These are phyloP conservation scores for Pterulicium gracile DNA, from an alignment of 1,284 basidiomycete species.

Conservation along the genomic window DNA sequence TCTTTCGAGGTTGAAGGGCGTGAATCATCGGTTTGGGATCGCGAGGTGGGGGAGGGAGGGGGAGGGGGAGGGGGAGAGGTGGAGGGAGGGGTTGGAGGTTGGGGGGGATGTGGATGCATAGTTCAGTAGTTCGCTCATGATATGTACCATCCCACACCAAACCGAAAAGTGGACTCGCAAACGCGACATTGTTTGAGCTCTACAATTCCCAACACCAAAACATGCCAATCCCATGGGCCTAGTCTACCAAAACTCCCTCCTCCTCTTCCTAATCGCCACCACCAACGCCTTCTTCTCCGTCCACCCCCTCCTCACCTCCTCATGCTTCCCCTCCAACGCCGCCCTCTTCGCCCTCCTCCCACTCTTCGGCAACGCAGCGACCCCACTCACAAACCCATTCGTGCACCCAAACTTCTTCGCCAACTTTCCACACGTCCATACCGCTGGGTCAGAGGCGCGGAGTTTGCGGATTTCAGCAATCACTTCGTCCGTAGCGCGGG, in stretches of 20 bases:
- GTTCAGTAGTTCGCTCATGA: too few species aligned
- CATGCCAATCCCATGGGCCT: too few species aligned
- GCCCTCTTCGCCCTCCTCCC: constrained; percentile 26
- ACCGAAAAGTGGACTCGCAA: too few species aligned
- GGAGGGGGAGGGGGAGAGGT: too few species aligned
- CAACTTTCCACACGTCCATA: constrained; percentile 38
- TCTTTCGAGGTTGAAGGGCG: constrained; percentile 62
- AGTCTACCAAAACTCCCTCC: constrained; percentile 45
- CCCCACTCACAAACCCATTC: constrained; percentile 38
- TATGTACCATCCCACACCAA: too few species aligned
- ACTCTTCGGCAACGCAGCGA: constrained; percentile 44
- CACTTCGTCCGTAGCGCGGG: constrained; percentile 33
- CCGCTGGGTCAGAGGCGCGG: constrained; percentile 36
- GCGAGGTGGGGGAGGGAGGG: too few species aligned
- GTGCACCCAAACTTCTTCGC: constrained; percentile 51
- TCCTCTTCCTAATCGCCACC: constrained; percentile 42
- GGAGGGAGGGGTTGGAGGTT: too few species aligned
- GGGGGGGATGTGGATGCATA: too few species aligned
- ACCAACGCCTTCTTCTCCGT: constrained; percentile 44
- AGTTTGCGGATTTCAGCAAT: constrained; percentile 47
- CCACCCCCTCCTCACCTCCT: constrained; percentile 36
- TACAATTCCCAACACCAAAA: too few species aligned
- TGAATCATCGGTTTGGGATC: constrained; percentile 79
- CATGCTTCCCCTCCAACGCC: constrained; percentile 28
- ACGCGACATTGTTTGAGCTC: too few species aligned